phyloP scores from a whole-genome alignment of 306 rosid genomes.

The Trifolium fragiferum region DNA sequence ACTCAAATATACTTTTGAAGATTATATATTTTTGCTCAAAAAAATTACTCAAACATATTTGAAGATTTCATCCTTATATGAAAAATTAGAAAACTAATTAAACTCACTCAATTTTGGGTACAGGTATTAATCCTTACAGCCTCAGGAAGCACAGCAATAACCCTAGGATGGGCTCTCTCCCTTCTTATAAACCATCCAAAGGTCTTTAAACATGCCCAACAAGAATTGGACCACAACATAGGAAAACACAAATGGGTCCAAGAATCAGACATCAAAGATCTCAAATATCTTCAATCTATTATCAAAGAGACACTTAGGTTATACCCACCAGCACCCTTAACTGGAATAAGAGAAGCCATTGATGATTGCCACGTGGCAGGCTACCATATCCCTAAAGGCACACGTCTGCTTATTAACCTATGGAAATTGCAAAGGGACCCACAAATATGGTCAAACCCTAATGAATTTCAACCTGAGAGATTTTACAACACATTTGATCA shows the following conservation, averaged over 20 bases:
- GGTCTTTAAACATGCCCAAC: conserved; percentile 31
- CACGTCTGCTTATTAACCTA: conserved; percentile 48
- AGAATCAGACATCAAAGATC: conserved; percentile 46
- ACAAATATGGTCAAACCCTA: conserved; percentile 46
- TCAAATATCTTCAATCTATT: conserved; percentile 47
- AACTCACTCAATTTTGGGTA: neutral
- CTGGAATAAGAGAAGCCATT: conserved; percentile 50
- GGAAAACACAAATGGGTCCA: conserved; percentile 54
- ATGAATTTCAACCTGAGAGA: conserved; percentile 52
- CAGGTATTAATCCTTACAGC: conserved; percentile 48
- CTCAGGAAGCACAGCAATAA: conserved; percentile 54
- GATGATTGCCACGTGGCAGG: conserved; percentile 46
- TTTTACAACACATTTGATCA: conserved; percentile 32
- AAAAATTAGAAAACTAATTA: too few species aligned
- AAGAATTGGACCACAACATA: conserved; percentile 40
- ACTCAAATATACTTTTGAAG: too few species aligned
- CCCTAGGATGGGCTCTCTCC: conserved; percentile 52
- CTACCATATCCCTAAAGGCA: conserved; percentile 46
- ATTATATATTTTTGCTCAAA: too few species aligned
- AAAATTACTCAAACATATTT: too few species aligned
- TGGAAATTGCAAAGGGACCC: conserved; percentile 56
- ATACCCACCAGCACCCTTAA: conserved; percentile 59
- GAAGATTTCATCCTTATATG: too few species aligned
- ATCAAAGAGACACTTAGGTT: conserved; percentile 54
- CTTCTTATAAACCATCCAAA: conserved; percentile 50